A percentile compares a stretch with the other conserved stretches of the same genome.
phyloP scores from a whole-genome alignment of 768 basidiomycete species.

The Clathrus columnatus region DNA sequence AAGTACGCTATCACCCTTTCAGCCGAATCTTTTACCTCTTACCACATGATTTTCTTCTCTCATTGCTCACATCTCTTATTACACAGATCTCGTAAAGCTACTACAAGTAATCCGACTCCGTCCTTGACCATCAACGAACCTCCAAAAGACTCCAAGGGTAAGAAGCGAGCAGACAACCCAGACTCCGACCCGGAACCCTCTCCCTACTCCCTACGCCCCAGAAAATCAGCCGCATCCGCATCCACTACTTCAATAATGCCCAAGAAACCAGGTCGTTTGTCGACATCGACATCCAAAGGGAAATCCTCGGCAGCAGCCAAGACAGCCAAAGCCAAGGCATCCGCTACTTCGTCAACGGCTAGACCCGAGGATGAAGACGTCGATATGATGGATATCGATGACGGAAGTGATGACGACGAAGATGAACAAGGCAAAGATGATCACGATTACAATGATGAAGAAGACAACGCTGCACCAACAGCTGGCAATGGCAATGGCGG shows the following conservation, averaged over 20 bases:
- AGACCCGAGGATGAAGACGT: conserved; percentile 61
- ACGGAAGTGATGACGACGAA: conserved; percentile 40
- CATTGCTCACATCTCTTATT: not conserved
- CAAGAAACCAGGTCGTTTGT: conserved; percentile 69
- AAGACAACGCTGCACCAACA: conserved; percentile 28
- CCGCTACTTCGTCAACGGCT: conserved; percentile 37
- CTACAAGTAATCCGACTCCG: conserved; percentile 24
- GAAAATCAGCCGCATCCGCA: conserved; percentile 11
- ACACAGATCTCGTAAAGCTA: conserved; percentile 50
- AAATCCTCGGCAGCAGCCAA: conserved; percentile 42
- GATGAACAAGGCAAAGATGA: conserved; percentile 42
- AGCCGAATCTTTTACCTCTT: not conserved
- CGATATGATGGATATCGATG: conserved; percentile 65
- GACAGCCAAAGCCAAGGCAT: conserved; percentile 19
- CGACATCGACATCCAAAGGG: conserved; percentile 28
- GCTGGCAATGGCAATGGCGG: conserved; percentile 27
- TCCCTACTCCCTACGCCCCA: conserved; percentile 60
- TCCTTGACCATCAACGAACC: conserved; percentile 71
- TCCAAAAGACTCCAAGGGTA: conserved; percentile 70
- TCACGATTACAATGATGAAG: conserved; percentile 35
- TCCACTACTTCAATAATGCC: conserved; percentile 51
- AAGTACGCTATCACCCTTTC: not conserved
- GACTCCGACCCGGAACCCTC: conserved; percentile 31
- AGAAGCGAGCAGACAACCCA: conserved; percentile 77
- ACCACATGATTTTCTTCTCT: not conserved